Percentiles rank a stretch among this genome's conserved stretches.
Evolutionary conservation across 2,329 filamentous ascomycete genomes (phyloP).

Genomic region (Madurella fahalii): DNA sequence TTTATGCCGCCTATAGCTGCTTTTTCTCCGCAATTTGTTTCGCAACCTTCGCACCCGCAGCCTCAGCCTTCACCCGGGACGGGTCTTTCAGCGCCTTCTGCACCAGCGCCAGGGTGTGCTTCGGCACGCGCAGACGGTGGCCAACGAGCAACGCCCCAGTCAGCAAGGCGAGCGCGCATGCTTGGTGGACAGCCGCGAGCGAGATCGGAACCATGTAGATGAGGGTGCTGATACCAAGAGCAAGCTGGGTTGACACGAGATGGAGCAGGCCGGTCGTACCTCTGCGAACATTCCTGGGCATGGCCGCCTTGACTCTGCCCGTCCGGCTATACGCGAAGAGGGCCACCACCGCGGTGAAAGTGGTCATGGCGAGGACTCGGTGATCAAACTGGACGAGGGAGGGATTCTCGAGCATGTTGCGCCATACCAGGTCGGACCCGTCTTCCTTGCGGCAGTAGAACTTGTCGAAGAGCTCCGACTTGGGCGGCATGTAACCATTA

Average conservation of each 20-base stretch:
- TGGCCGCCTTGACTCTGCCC: slow-evolving; percentile 50
- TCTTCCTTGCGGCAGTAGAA: slow-evolving; percentile 82
- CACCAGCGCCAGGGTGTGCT: slow-evolving; percentile 57
- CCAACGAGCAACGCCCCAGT: slow-evolving; percentile 78
- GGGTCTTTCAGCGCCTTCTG: slow-evolving; percentile 41
- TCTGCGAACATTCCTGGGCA: slow-evolving; percentile 62
- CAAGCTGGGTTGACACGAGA: slow-evolving; percentile 75
- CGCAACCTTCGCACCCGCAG: slow-evolving; percentile 12
- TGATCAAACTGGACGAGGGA: slow-evolving; percentile 94
- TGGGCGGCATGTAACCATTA: slow-evolving; percentile 72
- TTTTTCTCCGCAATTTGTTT: slow-evolving; percentile 10
- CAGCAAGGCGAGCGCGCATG: slow-evolving; percentile 78
- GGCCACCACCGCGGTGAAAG: slow-evolving; percentile 74
- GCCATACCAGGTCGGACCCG: slow-evolving; percentile 84
- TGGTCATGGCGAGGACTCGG: slow-evolving; percentile 84
- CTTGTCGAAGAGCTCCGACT: slow-evolving; percentile 74
- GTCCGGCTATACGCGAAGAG: slow-evolving; percentile 78
- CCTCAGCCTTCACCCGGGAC: not conserved
- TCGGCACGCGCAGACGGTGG: slow-evolving; percentile 71
- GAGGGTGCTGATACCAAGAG: slow-evolving; percentile 83
- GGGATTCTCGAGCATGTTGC: slow-evolving; percentile 96
- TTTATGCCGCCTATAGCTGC: not conserved
- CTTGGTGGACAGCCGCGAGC: slow-evolving; percentile 87
- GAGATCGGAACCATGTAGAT: slow-evolving; percentile 90
- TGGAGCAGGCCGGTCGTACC: slow-evolving; percentile 78